These are phyloP conservation scores for Penicillium sp. DNA, from an alignment of 2,329 filamentous ascomycete species.

Conservation along the genomic window DNA sequence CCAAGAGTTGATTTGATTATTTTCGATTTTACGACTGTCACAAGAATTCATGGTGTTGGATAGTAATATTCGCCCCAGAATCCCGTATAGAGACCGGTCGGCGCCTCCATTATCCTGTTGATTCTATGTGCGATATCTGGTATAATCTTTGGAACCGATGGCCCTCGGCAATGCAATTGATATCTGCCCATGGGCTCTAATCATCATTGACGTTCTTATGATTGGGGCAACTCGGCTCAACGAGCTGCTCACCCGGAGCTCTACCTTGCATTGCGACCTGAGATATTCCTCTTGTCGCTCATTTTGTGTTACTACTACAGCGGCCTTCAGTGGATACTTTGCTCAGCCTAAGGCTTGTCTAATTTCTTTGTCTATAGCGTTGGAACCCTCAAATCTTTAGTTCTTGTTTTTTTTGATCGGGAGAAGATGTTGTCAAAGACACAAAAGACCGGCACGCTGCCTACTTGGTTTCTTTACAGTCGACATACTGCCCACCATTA, in stretches of 20 bases:
- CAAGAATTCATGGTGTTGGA: neutral
- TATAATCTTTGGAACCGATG: neutral
- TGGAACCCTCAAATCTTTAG: too few relatives aligned
- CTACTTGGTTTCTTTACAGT: too few relatives aligned
- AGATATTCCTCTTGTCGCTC: neutral
- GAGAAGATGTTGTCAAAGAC: too few relatives aligned
- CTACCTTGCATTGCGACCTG: slow-evolving; percentile 1
- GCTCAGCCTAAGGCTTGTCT: neutral
- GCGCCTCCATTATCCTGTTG: neutral
- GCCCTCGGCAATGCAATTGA: neutral
- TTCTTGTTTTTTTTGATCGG: neutral
- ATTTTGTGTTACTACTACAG: slow-evolving; percentile 10
- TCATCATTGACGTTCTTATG: slow-evolving; percentile 2
- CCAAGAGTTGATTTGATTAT: slow-evolving; percentile 10
- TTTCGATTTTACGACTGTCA: neutral
- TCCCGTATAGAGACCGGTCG: too few relatives aligned
- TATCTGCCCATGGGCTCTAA: neutral
- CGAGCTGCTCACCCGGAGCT: neutral
- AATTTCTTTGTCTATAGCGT: too few relatives aligned
- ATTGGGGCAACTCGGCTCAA: neutral
- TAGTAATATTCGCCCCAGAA: too few relatives aligned
- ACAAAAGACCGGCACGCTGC: too few relatives aligned
- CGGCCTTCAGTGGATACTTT: slow-evolving; percentile 15
- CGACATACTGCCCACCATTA: too few relatives aligned
- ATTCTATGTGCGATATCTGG: neutral